Base-by-base conservation (phyloP, 768 basidiomycete species). In the Coprinopsis sp. region DNA sequence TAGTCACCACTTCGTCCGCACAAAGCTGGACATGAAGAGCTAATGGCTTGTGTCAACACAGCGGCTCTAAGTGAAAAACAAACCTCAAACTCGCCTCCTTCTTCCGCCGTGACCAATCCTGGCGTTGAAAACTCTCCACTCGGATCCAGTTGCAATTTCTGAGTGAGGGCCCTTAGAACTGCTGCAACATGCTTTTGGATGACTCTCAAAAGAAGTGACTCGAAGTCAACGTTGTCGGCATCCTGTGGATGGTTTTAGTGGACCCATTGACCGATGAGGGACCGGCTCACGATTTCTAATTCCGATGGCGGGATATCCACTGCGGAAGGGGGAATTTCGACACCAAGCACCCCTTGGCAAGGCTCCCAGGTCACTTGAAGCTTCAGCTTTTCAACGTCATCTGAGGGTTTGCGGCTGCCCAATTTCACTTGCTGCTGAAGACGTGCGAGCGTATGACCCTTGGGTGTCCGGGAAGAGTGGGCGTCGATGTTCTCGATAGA, bases 301-400 rank as follows among this genome's bases (percentile, higher is more conserved):
- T 70, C 64, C 6, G 68, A 68, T 3, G 68, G 56, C 1, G 68
- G 58, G 13, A 82, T 57, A 38, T 64, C 58, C 6, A 65, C 56
- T 18, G 79, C 79, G 16, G 74, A 73, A 7, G 67, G 61, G 19
- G 79, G 68, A 24, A 89, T 64, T 18, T 64, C 58, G 18, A 81
- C 76, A 3, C 84, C 87, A 16, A 87, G 67, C 12, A 87, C 83
- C 19, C 76, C 74, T 49, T 76, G 72, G 34, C 79, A 76, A 2
- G 89, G 81, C 56, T 87, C 82, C 92, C 92, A 96, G 43, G 69
- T 70, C 11, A 87, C 81, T n/a, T 75, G 66, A 42, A 93, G 82
- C 24, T 67, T 72, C 36, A 86, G 64, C 34, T 75, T 75, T 60
- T 94, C 82, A 1, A 90, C 78, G 50, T 86, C 77, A 57, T 94